Evolutionary conservation across 1,284 basidiomycete genomes (phyloP).

Genomic region (Trichosporon faecale): DNA sequence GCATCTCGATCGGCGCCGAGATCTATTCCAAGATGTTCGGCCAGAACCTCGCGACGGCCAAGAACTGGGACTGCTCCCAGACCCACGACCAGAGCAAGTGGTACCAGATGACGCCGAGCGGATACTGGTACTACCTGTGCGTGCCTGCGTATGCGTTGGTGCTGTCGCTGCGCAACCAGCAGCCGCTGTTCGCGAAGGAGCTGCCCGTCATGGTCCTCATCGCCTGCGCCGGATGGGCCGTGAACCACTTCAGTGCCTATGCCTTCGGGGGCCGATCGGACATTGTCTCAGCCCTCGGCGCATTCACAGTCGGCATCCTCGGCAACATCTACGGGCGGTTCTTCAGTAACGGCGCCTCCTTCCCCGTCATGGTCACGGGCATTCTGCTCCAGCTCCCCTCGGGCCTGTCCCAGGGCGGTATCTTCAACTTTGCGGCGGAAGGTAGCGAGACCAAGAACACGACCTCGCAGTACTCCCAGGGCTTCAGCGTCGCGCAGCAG

Average conservation of each 20-base stretch:
- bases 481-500: constrained; percentile 52
- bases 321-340: constrained; percentile 80
- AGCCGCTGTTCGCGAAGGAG: constrained; percentile 68
- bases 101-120: constrained; percentile 52
- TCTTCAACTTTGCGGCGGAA: constrained; percentile 58
- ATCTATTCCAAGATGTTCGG: constrained; percentile 62
- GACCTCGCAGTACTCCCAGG: constrained; percentile 53
- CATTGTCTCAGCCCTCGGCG: constrained; percentile 69
- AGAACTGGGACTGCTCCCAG: constrained; percentile 53
- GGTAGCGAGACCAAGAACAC: constrained; percentile 14
- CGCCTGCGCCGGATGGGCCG: constrained; percentile 69
- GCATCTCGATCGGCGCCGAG: constrained; percentile 72
- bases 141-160: constrained; percentile 73
- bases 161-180: constrained; percentile 73
- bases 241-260: constrained; percentile 67
- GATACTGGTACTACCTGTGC: constrained; percentile 64
- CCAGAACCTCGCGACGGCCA: constrained; percentile 55
- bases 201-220: constrained; percentile 65
- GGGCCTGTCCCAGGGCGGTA: constrained; percentile 57
- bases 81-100: constrained; percentile 54
- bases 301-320: constrained; percentile 77
- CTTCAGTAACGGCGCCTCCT: constrained; percentile 39
- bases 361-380: constrained; percentile 59
- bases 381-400: constrained; percentile 85
- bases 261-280: constrained; percentile 69